phyloP scores from a whole-genome alignment of 257 asterid genomes.

The Handroanthus guayacan region DNA sequence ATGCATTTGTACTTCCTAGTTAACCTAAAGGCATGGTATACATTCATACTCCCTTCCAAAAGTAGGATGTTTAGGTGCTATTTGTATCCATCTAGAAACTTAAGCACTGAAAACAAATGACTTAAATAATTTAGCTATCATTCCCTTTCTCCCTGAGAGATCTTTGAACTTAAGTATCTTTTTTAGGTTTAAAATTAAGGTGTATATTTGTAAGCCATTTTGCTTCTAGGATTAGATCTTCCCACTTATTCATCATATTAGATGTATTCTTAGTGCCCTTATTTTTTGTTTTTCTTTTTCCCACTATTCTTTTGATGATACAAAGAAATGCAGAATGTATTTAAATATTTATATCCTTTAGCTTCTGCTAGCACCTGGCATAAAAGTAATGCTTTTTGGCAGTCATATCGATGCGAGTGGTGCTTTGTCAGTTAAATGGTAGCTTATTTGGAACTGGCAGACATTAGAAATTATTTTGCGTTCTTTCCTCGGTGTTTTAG shows the following conservation, averaged over 20 bases:
- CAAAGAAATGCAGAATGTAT: not conserved
- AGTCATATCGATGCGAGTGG: slow-evolving; percentile 2
- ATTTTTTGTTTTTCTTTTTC: not conserved
- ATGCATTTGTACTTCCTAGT: too few relatives aligned
- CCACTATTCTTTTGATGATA: not conserved
- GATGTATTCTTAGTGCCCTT: not conserved
- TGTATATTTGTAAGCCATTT: not conserved
- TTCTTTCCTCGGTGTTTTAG: not conserved
- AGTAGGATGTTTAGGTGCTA: too few relatives aligned
- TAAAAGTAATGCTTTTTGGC: too few relatives aligned
- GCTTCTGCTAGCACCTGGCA: too few relatives aligned
- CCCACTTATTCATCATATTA: not conserved
- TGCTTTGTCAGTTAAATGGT: slow-evolving; percentile 8
- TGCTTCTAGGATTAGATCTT: not conserved
- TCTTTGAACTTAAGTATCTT: not conserved
- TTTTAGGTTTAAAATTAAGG: not conserved
- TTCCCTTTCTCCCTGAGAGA: not conserved
- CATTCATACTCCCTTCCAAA: too few relatives aligned
- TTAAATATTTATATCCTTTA: too few relatives aligned
- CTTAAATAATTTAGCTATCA: not conserved
- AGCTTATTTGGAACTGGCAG: not conserved
- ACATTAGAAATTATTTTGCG: not conserved
- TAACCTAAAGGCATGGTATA: too few relatives aligned
- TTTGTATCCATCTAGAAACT: not conserved
- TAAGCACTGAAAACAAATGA: not conserved